phyloP scores from a whole-genome alignment of 2,329 filamentous ascomycete genomes.

The Apiospora koreana region DNA sequence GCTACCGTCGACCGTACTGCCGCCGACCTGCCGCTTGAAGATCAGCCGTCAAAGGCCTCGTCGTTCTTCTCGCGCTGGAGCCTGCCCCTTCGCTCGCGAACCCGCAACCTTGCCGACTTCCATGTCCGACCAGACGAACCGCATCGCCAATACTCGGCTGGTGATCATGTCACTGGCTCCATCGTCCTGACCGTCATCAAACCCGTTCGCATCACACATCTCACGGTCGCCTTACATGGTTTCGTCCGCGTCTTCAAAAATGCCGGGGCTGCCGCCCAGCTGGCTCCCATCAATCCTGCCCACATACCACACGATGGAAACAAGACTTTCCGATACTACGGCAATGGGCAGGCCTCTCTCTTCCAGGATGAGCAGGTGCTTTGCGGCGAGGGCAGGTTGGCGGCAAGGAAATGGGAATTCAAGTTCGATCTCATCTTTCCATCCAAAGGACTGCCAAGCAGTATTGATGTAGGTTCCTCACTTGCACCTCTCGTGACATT shows the following conservation, averaged over 20 bases:
- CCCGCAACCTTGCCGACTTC: conserved; percentile 74
- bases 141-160: conserved; percentile 73
- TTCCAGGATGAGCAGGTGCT: conserved; percentile 82
- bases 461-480: conserved; percentile 76
- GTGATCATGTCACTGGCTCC: conserved; percentile 72
- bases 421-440: conserved; percentile 75
- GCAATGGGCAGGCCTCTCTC: conserved; percentile 76
- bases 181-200: conserved; percentile 74
- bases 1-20: conserved; percentile 39
- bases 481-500: conserved; percentile 6
- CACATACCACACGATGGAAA: conserved; percentile 37
- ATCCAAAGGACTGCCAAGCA: conserved; percentile 74
- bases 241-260: conserved; percentile 80
- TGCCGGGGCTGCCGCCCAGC: conserved; percentile 55
- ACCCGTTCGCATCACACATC: conserved; percentile 75
- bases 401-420: conserved; percentile 77
- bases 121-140: conserved; percentile 77
- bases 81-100: conserved; percentile 52
- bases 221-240: conserved; percentile 76
- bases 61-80: conserved; percentile 56
- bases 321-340: conserved; percentile 60
- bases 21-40: conserved; percentile 39
- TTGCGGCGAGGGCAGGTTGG: conserved; percentile 75
- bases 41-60: conserved; percentile 46
- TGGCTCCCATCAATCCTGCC: conserved; percentile 43